Evolutionary conservation across 2,329 filamentous ascomycete genomes (phyloP).

Genomic region (Trichoderma semiorbis): DNA sequence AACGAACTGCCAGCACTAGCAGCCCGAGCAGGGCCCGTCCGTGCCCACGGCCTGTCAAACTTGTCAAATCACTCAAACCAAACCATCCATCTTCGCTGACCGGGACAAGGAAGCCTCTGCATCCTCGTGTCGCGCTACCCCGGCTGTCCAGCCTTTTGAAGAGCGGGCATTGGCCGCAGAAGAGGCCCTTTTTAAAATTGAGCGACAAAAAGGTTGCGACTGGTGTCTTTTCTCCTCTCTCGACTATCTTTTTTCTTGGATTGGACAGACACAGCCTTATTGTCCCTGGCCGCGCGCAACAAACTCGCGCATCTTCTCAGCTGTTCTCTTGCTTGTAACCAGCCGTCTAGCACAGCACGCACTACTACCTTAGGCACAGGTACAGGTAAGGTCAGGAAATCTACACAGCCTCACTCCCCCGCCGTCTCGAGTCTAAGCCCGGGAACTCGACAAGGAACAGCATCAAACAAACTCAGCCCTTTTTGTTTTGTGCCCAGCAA

Average conservation of each 20-base stretch:
- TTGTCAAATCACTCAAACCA: not conserved
- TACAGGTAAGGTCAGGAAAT: not conserved
- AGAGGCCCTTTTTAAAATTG: not conserved
- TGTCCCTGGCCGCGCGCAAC: not conserved
- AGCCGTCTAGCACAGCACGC: not conserved
- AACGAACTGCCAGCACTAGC: not conserved
- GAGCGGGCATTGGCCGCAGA: not conserved
- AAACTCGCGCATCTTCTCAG: not conserved
- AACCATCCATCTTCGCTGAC: not conserved
- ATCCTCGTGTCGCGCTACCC: slow-evolving; percentile 1
- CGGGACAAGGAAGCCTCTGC: not conserved
- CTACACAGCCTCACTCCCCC: slow-evolving; percentile 16
- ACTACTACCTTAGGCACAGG: not conserved
- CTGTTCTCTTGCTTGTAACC: not conserved
- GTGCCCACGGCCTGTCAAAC: not conserved
- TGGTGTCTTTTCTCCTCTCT: not conserved
- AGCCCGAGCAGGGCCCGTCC: not conserved
- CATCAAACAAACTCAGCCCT: not conserved
- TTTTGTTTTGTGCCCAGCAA: not conserved
- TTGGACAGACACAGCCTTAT: not conserved
- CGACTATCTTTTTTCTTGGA: not conserved
- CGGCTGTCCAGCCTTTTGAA: not conserved
- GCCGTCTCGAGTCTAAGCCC: slow-evolving; percentile 5
- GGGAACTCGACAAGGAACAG: not conserved
- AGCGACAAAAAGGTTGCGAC: not conserved